Evolutionary conservation across 1,284 basidiomycete species (phyloP), one percentile per base, ranked within the genome.

Genomic region (Ganoderma boninense): DNA sequence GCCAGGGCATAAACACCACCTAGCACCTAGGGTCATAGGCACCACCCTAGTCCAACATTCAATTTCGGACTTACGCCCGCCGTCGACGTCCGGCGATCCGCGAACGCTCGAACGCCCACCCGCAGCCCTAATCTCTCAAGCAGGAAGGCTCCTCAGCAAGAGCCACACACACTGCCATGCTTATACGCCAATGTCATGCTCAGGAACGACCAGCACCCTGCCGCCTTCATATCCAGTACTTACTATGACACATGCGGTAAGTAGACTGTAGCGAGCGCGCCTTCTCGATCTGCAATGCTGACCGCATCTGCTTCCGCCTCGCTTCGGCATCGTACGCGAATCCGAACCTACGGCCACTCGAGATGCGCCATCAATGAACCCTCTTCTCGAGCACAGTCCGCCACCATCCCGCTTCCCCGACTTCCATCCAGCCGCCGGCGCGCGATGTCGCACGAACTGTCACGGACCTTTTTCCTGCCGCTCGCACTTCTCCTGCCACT

Each of bases 51-150:
- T 35, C 0, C 29, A 57, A 57, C 54, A 57, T 29, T 57, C 54
- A 57, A 57, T 57, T 57, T 57, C 54, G 54, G 54, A 57, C 54
- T 57, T 57, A 57, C 54, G 32, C 54, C 29, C 54, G 54, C 16
- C 54, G 14, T 57, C 32, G 29, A 57, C 54, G 23, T 26, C 49
- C 49, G 49, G 49, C 54, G 54, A 57, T 35, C 54, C 54, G 54
- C 54, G 29, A 57, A 23, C 54, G 54, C 54, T 29, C 29, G 29
- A 57, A 23, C 54, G 54, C 54, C 49, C 49, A 52, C 49, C 49
- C 23, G 23, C 49, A 52, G 49, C 49, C 14, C 49, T 26, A 52
- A 14, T 32, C 49, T 52, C 49, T 3, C 49, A 26, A 52, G 46
- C n/a, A 23, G 11, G 23, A 52, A 52, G 23, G n/a, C 23, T 26